These are phyloP conservation scores for Centaurea solstitialis DNA, from an alignment of 129 eudicot species.

Conservation along the genomic window DNA sequence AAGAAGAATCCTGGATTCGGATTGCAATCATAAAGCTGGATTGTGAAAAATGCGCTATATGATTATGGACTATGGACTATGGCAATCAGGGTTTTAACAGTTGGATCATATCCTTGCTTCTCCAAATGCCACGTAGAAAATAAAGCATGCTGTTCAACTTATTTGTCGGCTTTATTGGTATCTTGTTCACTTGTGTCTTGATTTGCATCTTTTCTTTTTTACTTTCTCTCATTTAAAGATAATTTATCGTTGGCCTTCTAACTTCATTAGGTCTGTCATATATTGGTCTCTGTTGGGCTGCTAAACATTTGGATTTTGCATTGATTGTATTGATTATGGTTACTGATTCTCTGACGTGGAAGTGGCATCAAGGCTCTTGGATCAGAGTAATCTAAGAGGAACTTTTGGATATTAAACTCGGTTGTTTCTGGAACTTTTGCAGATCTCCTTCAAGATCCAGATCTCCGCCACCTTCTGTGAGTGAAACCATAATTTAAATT, in stretches of 20 bases:
- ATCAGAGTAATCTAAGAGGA: conserved; percentile 70
- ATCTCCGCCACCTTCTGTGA: conserved; percentile 89
- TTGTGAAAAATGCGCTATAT: conserved; percentile 39
- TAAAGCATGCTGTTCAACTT: conserved; percentile 43
- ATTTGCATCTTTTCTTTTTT: background rate
- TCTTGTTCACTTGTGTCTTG: conserved; percentile 32
- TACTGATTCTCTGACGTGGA: conserved; percentile 68
- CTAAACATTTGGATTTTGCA: conserved; percentile 46
- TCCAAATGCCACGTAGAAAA: conserved; percentile 41
- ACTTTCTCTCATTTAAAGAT: background rate
- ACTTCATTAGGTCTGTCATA: conserved; percentile 22
- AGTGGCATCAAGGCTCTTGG: conserved; percentile 85
- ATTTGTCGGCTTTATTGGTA: conserved; percentile 40
- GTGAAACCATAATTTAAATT: conserved; percentile 24
- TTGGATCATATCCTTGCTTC: conserved; percentile 42
- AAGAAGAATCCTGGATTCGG: conserved; percentile 83
- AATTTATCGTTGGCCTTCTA: background rate
- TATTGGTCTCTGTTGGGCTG: conserved; percentile 17
- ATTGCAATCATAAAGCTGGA: conserved; percentile 74
- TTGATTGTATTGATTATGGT: conserved; percentile 30
- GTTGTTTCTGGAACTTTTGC: conserved; percentile 98
- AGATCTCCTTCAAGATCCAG: conserved; percentile 99
- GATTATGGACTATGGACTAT: conserved; percentile 19
- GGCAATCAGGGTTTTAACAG: conserved; percentile 24
- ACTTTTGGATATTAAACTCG: conserved; percentile 79